Percentiles rank a stretch among this genome's conserved stretches.
These are phyloP conservation scores for Phytophthora colocasiae DNA, from an alignment of 352 stramenopile genomes.

Conservation along the genomic window DNA sequence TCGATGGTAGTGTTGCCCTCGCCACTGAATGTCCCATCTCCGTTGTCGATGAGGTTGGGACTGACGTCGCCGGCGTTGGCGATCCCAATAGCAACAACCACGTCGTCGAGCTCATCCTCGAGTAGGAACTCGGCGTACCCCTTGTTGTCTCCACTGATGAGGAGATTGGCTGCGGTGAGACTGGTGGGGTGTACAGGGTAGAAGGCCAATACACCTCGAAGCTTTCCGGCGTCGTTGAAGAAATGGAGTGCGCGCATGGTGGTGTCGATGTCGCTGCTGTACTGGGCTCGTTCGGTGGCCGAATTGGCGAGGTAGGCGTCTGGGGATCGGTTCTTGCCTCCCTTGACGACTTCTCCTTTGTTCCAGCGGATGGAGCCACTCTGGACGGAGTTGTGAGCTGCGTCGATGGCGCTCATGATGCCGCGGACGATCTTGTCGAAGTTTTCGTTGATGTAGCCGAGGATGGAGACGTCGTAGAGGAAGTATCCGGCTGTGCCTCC, in stretches of 20 bases:
- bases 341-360: slow-evolving; percentile 42
- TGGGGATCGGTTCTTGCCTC: slow-evolving; percentile 77
- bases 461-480: slow-evolving; percentile 67
- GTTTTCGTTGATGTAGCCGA: slow-evolving; percentile 60
- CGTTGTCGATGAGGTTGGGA: slow-evolving; percentile 57
- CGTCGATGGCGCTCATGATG: slow-evolving; percentile 69
- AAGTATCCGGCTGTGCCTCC: slow-evolving; percentile 80
- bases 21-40: slow-evolving; percentile 52
- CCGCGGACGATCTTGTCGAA: slow-evolving; percentile 77
- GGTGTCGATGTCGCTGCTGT: slow-evolving; percentile 71
- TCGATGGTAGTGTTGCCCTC: slow-evolving; percentile 46
- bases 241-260: slow-evolving; percentile 76
- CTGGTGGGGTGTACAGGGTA: slow-evolving; percentile 84
- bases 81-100: slow-evolving; percentile 48
- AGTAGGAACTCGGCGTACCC: slow-evolving; percentile 56
- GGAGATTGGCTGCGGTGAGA: slow-evolving; percentile 71
- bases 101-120: slow-evolving; percentile 41
- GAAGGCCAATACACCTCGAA: slow-evolving; percentile 71
- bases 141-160: slow-evolving; percentile 90
- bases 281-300: slow-evolving; percentile 55
- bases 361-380: slow-evolving; percentile 51
- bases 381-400: slow-evolving; percentile 62
- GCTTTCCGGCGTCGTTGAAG: slow-evolving; percentile 29
- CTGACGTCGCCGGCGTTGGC: slow-evolving; percentile 60
- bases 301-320: slow-evolving; percentile 79